Evolutionary conservation across 2,329 filamentous ascomycete genomes (phyloP).

Genomic region (Aspergillus sp.): DNA sequence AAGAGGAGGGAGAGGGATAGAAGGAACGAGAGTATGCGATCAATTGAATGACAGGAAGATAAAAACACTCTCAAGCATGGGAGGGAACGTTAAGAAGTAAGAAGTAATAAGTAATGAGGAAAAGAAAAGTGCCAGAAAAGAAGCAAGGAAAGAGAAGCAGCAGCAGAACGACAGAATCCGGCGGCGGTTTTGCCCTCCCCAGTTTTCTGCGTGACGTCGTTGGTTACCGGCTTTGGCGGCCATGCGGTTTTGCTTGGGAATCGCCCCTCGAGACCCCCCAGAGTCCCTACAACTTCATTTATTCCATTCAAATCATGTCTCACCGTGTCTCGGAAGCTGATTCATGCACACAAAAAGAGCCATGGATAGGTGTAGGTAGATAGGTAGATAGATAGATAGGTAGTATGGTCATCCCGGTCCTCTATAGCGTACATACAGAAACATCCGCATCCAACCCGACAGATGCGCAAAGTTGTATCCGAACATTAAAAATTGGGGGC

Average conservation of each 20-base stretch:
- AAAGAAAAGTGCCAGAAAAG: not conserved
- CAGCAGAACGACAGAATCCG: not conserved
- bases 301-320: no score
- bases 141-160: not conserved
- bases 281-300: no score
- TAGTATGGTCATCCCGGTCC: not conserved
- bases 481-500: not conserved
- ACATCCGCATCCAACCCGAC: slow-evolving; percentile 1
- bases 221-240: not conserved
- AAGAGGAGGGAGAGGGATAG: not conserved
- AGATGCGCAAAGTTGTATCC: slow-evolving; percentile 8
- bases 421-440: slow-evolving; percentile 7
- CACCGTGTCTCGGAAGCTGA: not conserved
- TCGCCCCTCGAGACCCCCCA: not conserved
- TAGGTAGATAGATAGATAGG: not conserved
- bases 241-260: no score
- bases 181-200: not conserved
- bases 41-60: slow-evolving; percentile 18
- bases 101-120: not conserved
- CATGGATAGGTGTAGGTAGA: not conserved
- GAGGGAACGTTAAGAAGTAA: not conserved
- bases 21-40: slow-evolving; percentile 1
- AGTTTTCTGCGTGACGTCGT: slow-evolving; percentile 11
- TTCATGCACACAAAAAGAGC: not conserved
- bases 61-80: not conserved